These are phyloP conservation scores for Pleurotus platypus DNA, from an alignment of 768 basidiomycete species.

Conservation along the genomic window DNA sequence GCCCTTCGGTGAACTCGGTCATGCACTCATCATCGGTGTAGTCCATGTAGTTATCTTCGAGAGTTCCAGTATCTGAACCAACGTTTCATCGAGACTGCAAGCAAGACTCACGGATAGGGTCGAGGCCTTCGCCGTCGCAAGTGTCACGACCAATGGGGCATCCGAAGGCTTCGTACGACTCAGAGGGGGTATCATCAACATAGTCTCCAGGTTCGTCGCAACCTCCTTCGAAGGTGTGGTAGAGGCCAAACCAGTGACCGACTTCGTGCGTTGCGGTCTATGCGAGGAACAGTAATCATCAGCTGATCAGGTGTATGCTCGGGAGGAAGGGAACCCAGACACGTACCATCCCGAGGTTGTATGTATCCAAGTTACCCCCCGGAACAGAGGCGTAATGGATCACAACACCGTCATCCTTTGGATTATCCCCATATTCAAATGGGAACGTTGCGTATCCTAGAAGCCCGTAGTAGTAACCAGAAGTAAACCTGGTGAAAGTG, in stretches of 20 bases:
- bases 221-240: conserved; percentile 33
- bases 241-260: conserved; percentile 33
- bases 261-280: conserved; percentile 29
- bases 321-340: not conserved
- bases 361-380: conserved; percentile 26
- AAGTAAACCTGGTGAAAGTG: conserved; percentile 15
- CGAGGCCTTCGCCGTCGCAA: conserved; percentile 23
- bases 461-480: conserved; percentile 23
- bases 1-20: conserved; percentile 25
- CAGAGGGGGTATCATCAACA: conserved; percentile 24
- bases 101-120: conserved; percentile 27
- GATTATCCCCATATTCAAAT: conserved; percentile 21
- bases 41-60: conserved; percentile 33
- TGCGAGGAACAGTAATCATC: no score
- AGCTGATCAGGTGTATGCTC: no score
- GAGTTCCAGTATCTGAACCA: not conserved
- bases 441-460: conserved; percentile 37
- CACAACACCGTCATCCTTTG: conserved; percentile 33
- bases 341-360: conserved; percentile 20
- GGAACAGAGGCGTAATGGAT: conserved; percentile 20
- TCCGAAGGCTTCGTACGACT: conserved; percentile 21
- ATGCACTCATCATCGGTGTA: conserved; percentile 27
- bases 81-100: not conserved
- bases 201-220: conserved; percentile 20
- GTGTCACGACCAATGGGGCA: conserved; percentile 23